Evolutionary conservation across 176 grass and related monocot species (phyloP), one percentile per base, ranked within the genome.

Genomic region (Poa pratensis): DNA sequence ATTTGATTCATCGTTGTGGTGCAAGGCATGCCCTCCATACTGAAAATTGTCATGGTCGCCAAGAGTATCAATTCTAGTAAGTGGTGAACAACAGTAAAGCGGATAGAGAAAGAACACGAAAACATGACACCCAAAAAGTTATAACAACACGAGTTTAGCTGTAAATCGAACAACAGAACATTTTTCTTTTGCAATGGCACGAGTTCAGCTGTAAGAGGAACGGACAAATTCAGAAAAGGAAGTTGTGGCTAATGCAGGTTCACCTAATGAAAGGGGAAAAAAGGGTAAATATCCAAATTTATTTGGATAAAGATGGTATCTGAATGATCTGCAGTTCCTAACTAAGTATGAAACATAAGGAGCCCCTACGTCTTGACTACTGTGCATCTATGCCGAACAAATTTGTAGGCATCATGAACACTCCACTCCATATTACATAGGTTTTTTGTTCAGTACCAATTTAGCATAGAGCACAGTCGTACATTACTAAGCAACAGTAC

Each of bases 1-100:
- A 58, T 86, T 67, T 52, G 78, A 22, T 12, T 73, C 88, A 92
- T 88, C 88, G 63, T 52, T 87, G 54, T 84, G 53, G 75, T 84
- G 88, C n/a, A 75, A 40, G 3, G 83, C 51, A 85, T 94, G 78
- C 46, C 91, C 96, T 23, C 86, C 91, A 37, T 98, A 95, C 93
- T 98, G 90, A 87, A 90, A 90, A 80, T 32, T 34, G 45, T 77
- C 49, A 68, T 60, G 63, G 26, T 27, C 11, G 10, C 82, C 39
- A 86, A 76, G 73, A 53, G 40, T 39, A 24, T 45, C 9, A 16
- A 77, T 72, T 77, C 42, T 49, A 20, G 18, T 16, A 71, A 17
- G 1, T 0, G 9, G 16, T 34, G 62, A 67, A 49, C 58, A 3
- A 76, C 0, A 59, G 43, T 62, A 50, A 57, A 59, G 2, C 0